These are phyloP conservation scores for Millerozyma acaciae DNA, from an alignment of 805 yeast genomes.

Conservation along the genomic window DNA sequence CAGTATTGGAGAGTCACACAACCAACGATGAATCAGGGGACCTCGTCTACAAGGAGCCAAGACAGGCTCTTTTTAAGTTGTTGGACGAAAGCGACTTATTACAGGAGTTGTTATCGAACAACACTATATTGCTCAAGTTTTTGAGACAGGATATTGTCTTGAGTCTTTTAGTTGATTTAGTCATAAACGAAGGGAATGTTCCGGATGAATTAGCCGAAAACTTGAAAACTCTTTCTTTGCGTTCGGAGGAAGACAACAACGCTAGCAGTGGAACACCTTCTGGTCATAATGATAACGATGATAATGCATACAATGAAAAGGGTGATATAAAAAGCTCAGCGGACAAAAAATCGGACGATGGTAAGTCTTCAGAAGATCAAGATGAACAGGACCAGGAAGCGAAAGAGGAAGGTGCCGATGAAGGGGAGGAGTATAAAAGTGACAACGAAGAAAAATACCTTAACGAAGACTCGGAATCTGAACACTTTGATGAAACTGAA, in stretches of 20 bases:
- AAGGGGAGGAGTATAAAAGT: constrained; percentile 28
- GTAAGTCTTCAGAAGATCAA: constrained; percentile 6
- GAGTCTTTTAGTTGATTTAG: constrained; percentile 34
- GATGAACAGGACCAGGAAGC: constrained; percentile 8
- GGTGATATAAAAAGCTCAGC: constrained; percentile 1
- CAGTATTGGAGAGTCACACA: constrained; percentile 34
- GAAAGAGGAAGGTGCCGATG: constrained; percentile 8
- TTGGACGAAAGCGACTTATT: constrained; percentile 42
- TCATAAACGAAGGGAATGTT: constrained; percentile 27
- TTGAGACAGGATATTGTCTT: constrained; percentile 36
- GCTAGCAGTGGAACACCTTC: neutral
- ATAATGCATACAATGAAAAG: constrained; percentile 2
- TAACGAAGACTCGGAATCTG: constrained; percentile 25
- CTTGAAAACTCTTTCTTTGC: constrained; percentile 11
- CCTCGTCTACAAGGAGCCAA: constrained; percentile 13
- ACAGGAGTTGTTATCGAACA: constrained; percentile 41
- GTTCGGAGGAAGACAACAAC: constrained; percentile 2
- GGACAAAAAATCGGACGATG: constrained; percentile 6
- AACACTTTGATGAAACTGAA: constrained; percentile 27
- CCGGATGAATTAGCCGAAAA: constrained; percentile 12
- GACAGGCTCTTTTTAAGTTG: constrained; percentile 28
- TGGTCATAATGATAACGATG: constrained; percentile 4
- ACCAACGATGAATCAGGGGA: constrained; percentile 17
- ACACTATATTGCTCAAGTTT: constrained; percentile 39
- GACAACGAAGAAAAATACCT: constrained; percentile 16